Conservation (phyloP, 202 grass and related monocot species). For the Carex arenaria region DNA sequence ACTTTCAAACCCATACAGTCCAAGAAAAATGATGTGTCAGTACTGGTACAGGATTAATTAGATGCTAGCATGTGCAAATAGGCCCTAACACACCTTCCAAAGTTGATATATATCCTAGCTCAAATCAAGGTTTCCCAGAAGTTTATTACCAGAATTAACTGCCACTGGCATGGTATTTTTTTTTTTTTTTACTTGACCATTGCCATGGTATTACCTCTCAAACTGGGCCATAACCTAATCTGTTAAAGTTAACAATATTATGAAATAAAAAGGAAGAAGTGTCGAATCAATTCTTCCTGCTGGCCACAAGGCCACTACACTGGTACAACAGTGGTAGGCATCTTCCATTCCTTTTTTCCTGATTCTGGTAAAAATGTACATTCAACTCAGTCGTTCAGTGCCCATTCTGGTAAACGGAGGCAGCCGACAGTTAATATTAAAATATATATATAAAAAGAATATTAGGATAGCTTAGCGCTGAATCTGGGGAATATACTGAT, state of each 20-base stretch:
- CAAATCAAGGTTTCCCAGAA: not conserved
- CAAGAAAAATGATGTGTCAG: not conserved
- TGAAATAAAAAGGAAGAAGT: not conserved
- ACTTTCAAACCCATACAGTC: not conserved
- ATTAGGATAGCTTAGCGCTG: not conserved
- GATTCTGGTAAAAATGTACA: too few relatives aligned
- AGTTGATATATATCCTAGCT: not conserved
- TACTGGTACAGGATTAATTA: not conserved
- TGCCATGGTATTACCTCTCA: not conserved
- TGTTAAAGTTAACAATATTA: not conserved
- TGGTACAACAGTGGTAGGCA: not conserved
- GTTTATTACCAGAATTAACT: not conserved
- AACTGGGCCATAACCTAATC: not conserved
- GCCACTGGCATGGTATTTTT: not conserved
- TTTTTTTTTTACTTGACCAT: too few relatives aligned
- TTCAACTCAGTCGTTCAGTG: too few relatives aligned
- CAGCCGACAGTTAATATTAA: not conserved
- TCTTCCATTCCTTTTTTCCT: not conserved
- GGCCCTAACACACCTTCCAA: not conserved
- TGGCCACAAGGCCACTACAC: not conserved
- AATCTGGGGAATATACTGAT: not conserved
- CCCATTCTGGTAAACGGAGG: not conserved
- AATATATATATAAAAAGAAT: not conserved
- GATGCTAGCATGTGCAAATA: not conserved
- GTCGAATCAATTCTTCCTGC: not conserved